Percentiles rank a stretch among this genome's conserved stretches.
These are phyloP conservation scores for Arachnomyces sp. DNA, from an alignment of 2,329 filamentous ascomycete genomes.

Conservation along the genomic window DNA sequence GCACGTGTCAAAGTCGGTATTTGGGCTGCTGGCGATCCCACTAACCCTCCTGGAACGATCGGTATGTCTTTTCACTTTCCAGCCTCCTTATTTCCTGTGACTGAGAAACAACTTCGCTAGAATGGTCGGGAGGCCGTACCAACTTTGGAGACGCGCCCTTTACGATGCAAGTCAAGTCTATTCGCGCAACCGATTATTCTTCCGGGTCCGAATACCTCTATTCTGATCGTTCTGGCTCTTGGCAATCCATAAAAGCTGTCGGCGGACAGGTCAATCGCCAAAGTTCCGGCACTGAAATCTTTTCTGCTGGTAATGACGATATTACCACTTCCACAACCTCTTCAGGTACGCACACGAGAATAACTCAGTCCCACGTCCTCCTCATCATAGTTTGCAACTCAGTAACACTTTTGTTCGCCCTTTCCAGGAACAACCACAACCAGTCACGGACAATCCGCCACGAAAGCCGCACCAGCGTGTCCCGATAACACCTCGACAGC, in stretches of 20 bases:
- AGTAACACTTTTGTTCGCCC: no score
- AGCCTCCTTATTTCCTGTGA: not conserved
- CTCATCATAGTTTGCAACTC: no score
- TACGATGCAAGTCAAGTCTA: conserved; percentile 64
- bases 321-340: no score
- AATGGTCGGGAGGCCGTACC: conserved; percentile 14
- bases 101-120: conserved; percentile 7
- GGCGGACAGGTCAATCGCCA: conserved; percentile 1
- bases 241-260: conserved; percentile 40
- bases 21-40: conserved; percentile 57
- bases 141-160: conserved; percentile 49
- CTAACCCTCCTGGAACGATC: conserved; percentile 17
- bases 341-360: no score
- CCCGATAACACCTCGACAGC: no score
- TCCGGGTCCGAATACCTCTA: conserved; percentile 59
- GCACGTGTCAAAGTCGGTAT: conserved; percentile 64
- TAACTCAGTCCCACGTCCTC: no score
- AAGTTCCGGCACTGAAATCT: not conserved
- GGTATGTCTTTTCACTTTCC: not conserved
- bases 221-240: conserved; percentile 53
- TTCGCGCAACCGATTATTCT: conserved; percentile 49
- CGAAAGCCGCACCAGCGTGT: no score
- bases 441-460: no score
- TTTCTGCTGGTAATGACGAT: no score
- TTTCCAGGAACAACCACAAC: no score